These are phyloP conservation scores for Fusarium chuoi DNA, from an alignment of 2,329 filamentous ascomycete genomes.

Conservation along the genomic window DNA sequence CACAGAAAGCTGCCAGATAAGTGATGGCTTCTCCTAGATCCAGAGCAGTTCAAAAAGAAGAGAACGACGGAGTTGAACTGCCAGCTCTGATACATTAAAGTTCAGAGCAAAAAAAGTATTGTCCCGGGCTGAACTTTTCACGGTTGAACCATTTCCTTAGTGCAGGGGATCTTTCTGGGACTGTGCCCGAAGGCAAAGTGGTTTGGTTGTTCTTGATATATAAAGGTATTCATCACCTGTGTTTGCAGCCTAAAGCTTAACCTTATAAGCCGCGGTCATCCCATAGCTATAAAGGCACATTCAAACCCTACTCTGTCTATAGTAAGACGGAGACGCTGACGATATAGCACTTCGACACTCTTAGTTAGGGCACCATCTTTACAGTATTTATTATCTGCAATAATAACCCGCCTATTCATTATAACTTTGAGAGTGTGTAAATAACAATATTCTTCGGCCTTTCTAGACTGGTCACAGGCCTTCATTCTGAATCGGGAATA, in stretches of 20 bases:
- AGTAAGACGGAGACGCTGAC: neutral
- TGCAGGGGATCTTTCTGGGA: neutral
- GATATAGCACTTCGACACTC: neutral
- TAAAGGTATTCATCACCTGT: no score
- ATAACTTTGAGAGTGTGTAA: no score
- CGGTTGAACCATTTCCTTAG: neutral
- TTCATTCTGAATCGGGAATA: neutral
- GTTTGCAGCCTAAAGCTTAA: no score
- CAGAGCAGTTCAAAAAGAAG: neutral
- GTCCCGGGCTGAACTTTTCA: neutral
- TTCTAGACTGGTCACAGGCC: neutral
- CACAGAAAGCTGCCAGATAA: neutral
- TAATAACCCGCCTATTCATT: neutral
- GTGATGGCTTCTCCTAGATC: neutral
- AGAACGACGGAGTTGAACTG: neutral
- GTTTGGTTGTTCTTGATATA: neutral
- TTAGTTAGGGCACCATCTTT: neutral
- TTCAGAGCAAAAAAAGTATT: neutral
- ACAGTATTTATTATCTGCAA: neutral
- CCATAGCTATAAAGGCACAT: no score
- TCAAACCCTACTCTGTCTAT: neutral
- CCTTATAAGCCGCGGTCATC: no score
- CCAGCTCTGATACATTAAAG: neutral
- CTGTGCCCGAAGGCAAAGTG: neutral
- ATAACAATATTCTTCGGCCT: neutral